These are phyloP conservation scores for Physaria fendleri DNA, from an alignment of 345 rosid genomes.

Conservation along the genomic window DNA sequence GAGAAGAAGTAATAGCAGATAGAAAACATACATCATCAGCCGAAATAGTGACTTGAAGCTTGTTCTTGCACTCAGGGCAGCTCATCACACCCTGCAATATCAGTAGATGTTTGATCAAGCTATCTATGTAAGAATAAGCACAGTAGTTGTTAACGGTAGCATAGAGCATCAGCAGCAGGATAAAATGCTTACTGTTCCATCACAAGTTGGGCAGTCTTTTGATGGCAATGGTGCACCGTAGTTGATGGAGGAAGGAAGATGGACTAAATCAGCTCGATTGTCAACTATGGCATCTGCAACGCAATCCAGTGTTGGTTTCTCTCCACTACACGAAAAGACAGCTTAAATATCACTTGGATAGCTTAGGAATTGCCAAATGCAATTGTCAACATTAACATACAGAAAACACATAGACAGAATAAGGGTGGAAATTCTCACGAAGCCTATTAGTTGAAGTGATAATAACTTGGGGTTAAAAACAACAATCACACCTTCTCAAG, in stretches of 20 bases:
- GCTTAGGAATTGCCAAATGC: too few relatives aligned
- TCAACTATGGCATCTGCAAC: conserved; percentile 78
- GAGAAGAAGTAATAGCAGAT: conserved; percentile 15
- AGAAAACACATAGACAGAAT: neutral
- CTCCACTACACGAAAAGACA: conserved; percentile 57
- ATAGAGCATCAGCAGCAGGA: neutral
- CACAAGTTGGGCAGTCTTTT: conserved; percentile 87
- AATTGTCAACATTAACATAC: neutral
- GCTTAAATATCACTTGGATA: neutral
- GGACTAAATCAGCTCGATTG: conserved; percentile 81
- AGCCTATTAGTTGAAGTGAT: neutral
- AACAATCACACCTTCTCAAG: conserved; percentile 53
- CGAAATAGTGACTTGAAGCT: conserved; percentile 75
- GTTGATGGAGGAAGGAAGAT: conserved; percentile 70
- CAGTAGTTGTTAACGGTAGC: neutral
- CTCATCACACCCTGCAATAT: conserved; percentile 76
- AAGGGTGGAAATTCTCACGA: neutral
- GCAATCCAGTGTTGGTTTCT: conserved; percentile 75
- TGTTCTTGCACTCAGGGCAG: conserved; percentile 89
- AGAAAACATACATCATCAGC: conserved; percentile 84
- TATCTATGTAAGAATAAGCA: too few relatives aligned
- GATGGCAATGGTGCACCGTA: conserved; percentile 63
- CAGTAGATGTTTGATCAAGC: conserved; percentile 10
- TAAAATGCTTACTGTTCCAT: conserved; percentile 71
- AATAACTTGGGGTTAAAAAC: neutral